A percentile compares a stretch with the other conserved stretches of the same genome.
Conservation (phyloP, 371 early-diverging fungal species). For the Saksenaea vasiformis region DNA sequence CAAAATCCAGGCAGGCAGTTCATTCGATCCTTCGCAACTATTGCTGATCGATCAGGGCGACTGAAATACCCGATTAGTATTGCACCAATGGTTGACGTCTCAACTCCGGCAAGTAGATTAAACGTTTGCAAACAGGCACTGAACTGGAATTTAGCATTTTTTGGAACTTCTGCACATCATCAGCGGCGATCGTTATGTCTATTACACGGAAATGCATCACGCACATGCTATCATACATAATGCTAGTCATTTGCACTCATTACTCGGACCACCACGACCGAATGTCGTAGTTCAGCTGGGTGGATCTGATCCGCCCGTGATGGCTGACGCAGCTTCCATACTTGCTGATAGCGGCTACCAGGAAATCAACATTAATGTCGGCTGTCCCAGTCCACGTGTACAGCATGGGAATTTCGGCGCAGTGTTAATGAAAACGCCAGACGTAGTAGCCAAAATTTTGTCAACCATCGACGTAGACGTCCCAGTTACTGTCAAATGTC, state of each 20-base stretch:
- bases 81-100: conserved; percentile 84
- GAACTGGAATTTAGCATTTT: conserved; percentile 47
- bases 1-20: neutral
- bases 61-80: conserved; percentile 59
- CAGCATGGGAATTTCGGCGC: conserved; percentile 74
- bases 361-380: conserved; percentile 76
- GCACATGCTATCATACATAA: conserved; percentile 66
- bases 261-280: conserved; percentile 54
- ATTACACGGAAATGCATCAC: conserved; percentile 83
- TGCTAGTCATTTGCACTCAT: conserved; percentile 36
- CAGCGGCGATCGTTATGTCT: conserved; percentile 50
- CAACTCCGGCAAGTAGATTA: conserved; percentile 55
- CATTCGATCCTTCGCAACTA: neutral
- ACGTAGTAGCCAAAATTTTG: conserved; percentile 59
- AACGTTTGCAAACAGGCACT: neutral
- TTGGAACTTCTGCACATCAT: conserved; percentile 70
- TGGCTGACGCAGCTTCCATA: conserved; percentile 55
- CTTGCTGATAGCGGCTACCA: conserved; percentile 53
- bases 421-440: conserved; percentile 73
- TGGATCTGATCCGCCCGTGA: conserved; percentile 53
- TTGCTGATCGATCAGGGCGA: conserved; percentile 17
- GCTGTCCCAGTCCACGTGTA: conserved; percentile 78
- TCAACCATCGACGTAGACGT: conserved; percentile 56
- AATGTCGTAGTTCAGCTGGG: conserved; percentile 67
- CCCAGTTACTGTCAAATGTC: conserved; percentile 76